A percentile compares a stretch with the other conserved stretches of the same genome.
Evolutionary conservation across 768 basidiomycete genomes (phyloP).

Genomic region (Coprinopsis marcescibilis): DNA sequence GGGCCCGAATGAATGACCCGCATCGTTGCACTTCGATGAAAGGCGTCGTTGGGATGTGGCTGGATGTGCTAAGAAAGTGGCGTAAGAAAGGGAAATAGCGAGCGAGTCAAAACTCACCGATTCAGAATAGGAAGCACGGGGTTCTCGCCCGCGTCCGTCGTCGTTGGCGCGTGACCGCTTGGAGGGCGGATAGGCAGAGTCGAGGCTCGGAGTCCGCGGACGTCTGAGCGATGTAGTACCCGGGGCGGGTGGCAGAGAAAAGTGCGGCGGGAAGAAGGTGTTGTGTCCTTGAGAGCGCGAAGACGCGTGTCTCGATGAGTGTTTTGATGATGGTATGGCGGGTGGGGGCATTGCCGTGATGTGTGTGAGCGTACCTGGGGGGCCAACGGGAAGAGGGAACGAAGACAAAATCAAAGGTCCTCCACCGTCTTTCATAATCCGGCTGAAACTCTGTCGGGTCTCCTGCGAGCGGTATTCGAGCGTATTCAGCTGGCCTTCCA

Average conservation of each 20-base stretch:
- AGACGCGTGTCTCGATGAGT: background rate
- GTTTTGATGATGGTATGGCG: background rate
- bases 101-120: constrained; percentile 20
- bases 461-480: constrained; percentile 44
- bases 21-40: background rate
- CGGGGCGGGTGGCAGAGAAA: constrained; percentile 29
- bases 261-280: constrained; percentile 31
- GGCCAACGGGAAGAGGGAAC: constrained; percentile 21
- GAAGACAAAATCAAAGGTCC: constrained; percentile 34
- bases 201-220: constrained; percentile 32
- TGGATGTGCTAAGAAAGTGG: background rate
- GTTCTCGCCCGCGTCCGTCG: constrained; percentile 29
- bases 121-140: constrained; percentile 24
- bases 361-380: constrained; percentile 8
- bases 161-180: constrained; percentile 29
- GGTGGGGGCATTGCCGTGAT: constrained; percentile 12
- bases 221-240: constrained; percentile 21
- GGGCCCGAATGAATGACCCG: constrained; percentile 10
- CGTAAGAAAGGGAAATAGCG: background rate
- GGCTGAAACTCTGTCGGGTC: constrained; percentile 40
- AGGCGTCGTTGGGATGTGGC: background rate
- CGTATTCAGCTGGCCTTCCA: constrained; percentile 40
- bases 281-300: background rate
- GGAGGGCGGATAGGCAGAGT: constrained; percentile 43
- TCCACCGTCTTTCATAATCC: constrained; percentile 35